Evolutionary conservation across 208 protist genomes (phyloP).

Genomic region (Leptomonas pyrrhocoris): DNA sequence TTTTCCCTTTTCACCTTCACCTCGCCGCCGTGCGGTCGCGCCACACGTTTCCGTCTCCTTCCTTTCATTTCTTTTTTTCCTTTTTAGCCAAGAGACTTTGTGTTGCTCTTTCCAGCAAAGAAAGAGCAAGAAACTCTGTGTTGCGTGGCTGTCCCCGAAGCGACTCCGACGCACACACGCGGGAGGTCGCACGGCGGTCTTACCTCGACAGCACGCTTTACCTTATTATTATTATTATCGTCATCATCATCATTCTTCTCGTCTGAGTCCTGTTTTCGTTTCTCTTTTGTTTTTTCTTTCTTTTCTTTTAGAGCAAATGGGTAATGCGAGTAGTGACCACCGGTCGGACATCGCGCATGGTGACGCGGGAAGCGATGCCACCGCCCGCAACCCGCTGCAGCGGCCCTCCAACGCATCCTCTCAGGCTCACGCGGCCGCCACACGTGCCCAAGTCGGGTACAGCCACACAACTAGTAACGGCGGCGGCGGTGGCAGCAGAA

Average conservation of each 20-base stretch:
- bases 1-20: not conserved
- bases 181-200: too few species aligned
- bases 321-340: conserved; percentile 11
- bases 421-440: not conserved
- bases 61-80: not conserved
- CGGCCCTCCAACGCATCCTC: not conserved
- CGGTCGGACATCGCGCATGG: not conserved
- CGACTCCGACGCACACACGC: too few species aligned
- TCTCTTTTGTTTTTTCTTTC: not conserved
- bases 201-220: too few species aligned
- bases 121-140: too few species aligned
- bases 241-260: too few species aligned
- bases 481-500: not conserved
- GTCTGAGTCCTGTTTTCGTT: not conserved
- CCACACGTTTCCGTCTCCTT: not conserved
- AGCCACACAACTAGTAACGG: not conserved
- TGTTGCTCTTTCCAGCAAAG: too few species aligned
- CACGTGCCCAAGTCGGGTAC: not conserved
- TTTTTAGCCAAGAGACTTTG: too few species aligned
- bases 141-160: too few species aligned
- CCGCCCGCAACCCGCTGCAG: conserved; percentile 14
- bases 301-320: conserved; percentile 8
- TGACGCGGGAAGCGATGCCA: not conserved
- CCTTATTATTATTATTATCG: too few species aligned
- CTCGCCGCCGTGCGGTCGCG: too few species aligned